Evolutionary conservation across 140 eudicot genomes (phyloP), one percentile per base, ranked within the genome.

Genomic region (Flaveria floridana): DNA sequence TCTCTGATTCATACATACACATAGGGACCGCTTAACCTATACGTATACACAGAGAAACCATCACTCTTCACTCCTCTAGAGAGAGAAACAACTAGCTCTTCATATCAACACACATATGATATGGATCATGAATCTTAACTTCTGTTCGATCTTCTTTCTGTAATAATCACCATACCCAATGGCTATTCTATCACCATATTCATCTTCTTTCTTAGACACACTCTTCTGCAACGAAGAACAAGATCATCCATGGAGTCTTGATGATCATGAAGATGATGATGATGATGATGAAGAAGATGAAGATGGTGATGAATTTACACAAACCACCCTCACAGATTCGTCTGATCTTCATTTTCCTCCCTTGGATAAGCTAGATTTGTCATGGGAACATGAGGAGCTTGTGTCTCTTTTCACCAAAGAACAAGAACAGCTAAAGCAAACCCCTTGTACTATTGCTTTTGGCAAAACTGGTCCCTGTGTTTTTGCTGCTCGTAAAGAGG

Each of bases 351-450:
- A 68, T 20, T 21, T 55, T 47, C 55, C 83, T 3, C 75, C 71
- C 71, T 26, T 85, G 70, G 90, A 84, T 76, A 76, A 74, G 14
- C 90, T 85, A 55, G 97, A 89, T 71, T 73, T 92, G 80, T 79
- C 67, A 50, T 92, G 95, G 96, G 96, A 87, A 68, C 91, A 87
- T 72, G 95, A 87, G 25, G 96, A 92, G 63, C 92, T 92, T 41
- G 70, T 80, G 2, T 81, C 91, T 57, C 87, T 89, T 23, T 85
- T 93, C 70, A n/a, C 75, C 3, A 93, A 88, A 79, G 97, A 89
- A 57, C 68, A 70, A 70, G 76, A 84, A 20, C 65, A 59, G 10
- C 37, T 34, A 34, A 34, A 23, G 23, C 65, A 59, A 37, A 16
- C 48, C 78, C 61, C 72, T 58, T 82, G 51, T 70, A 12, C 65